Conservation (phyloP, 139 green algal species). For the Spirogloea muscicola region DNA sequence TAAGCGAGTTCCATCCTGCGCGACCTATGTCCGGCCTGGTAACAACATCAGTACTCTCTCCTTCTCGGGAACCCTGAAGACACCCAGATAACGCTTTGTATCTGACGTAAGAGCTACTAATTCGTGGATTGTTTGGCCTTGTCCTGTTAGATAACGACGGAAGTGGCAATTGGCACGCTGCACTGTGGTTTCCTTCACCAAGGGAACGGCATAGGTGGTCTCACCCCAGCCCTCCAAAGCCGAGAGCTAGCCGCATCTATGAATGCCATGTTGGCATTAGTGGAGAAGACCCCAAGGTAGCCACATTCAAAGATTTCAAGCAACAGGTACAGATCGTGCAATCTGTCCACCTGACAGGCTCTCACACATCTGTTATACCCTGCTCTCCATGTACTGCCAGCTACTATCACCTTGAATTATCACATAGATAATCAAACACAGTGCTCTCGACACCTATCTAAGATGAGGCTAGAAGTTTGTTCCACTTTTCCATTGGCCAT, state of each 20-base stretch:
- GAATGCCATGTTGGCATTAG: too few relatives aligned
- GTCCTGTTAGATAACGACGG: too few relatives aligned
- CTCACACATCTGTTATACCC: conserved; percentile 1
- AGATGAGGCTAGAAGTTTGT: neutral
- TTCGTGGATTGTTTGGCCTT: neutral
- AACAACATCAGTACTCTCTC: neutral
- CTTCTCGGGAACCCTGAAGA: neutral
- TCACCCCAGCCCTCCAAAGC: too few relatives aligned
- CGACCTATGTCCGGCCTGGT: conserved; percentile 9
- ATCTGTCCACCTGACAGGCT: too few relatives aligned
- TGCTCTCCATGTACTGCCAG: neutral
- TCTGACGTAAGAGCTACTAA: neutral
- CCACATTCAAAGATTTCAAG: too few relatives aligned
- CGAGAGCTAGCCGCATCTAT: too few relatives aligned
- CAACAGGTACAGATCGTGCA: too few relatives aligned
- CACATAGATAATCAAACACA: neutral
- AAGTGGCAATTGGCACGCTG: too few relatives aligned
- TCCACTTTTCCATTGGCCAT: conserved; percentile 1
- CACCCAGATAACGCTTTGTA: neutral
- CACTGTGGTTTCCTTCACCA: too few relatives aligned
- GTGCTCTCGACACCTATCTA: conserved; percentile 4
- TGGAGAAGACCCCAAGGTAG: too few relatives aligned
- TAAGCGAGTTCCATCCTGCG: conserved; percentile 12
- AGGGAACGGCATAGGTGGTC: too few relatives aligned
- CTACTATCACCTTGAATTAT: neutral